Conservation (phyloP, 2,329 filamentous ascomycete species). For the Pestalotiopsis sp. region DNA sequence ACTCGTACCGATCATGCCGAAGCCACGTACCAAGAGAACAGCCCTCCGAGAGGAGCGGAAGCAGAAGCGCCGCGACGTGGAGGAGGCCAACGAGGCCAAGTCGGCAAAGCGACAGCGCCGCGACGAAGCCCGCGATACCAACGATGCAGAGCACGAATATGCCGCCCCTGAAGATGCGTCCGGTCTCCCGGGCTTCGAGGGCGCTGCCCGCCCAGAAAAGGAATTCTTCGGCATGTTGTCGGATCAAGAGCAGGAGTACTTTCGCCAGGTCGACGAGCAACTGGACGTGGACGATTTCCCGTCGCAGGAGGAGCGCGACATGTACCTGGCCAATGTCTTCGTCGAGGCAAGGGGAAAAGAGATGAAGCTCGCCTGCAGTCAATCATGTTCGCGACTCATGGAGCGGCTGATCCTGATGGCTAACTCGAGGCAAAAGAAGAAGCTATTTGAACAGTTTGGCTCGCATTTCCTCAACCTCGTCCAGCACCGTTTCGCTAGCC, state of each 20-base stretch:
- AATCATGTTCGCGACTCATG: conserved; percentile 91
- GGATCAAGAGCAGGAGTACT: conserved; percentile 94
- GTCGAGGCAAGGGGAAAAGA: conserved; percentile 89
- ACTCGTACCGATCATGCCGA: conserved; percentile 27
- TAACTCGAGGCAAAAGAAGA: conserved; percentile 78
- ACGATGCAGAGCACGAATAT: conserved; percentile 18
- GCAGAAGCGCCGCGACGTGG: conserved; percentile 28
- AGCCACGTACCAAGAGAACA: conserved; percentile 33
- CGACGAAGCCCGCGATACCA: conserved; percentile 20
- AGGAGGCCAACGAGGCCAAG: conserved; percentile 19
- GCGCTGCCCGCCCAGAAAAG: conserved; percentile 47
- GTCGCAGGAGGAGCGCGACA: conserved; percentile 68
- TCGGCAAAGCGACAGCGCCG: conserved; percentile 28
- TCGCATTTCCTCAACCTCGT: conserved; percentile 88
- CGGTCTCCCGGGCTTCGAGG: conserved; percentile 14
- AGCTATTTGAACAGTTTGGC: conserved; percentile 80
- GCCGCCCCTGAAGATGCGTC: conserved; percentile 21
- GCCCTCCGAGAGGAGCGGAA: conserved; percentile 35
- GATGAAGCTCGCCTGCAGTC: conserved; percentile 92
- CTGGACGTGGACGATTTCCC: conserved; percentile 89
- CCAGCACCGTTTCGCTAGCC: conserved; percentile 94
- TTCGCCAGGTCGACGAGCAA: conserved; percentile 84
- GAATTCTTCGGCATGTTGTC: conserved; percentile 93
- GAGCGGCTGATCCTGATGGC: conserved; percentile 87
- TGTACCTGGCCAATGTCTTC: conserved; percentile 82